Evolutionary conservation across 108 stramenopile species (phyloP).

Genomic region (Seminavis robusta): DNA sequence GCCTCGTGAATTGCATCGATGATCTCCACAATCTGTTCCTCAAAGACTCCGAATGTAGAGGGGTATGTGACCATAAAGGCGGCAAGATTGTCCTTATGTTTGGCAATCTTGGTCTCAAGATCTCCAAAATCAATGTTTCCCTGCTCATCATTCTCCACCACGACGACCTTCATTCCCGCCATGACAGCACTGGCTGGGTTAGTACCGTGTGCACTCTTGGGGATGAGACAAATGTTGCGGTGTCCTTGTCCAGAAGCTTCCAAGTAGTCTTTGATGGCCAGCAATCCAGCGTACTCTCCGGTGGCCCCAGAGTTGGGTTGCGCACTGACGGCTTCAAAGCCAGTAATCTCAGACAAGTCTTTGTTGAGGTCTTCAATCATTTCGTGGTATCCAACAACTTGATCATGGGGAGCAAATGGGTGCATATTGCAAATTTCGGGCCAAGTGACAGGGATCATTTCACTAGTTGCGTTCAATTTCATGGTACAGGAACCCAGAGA

Average conservation of each 20-base stretch:
- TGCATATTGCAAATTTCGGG: conserved; percentile 94
- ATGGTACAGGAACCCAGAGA: conserved; percentile 99
- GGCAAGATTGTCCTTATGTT: conserved; percentile 90
- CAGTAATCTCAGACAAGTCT: conserved; percentile 96
- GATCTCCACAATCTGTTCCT: conserved; percentile 93
- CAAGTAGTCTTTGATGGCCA: conserved; percentile 92
- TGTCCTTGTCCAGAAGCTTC: conserved; percentile 80
- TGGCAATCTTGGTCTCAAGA: conserved; percentile 85
- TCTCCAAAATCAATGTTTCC: conserved; percentile 96
- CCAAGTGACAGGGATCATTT: conserved; percentile 99
- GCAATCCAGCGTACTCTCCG: conserved; percentile 97
- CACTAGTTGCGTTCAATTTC: conserved; percentile 98
- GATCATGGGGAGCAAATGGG: conserved; percentile 96
- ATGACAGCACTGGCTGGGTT: conserved; percentile 97
- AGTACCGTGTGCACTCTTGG: conserved; percentile 98
- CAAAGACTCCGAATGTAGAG: conserved; percentile 98
- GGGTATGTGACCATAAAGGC: conserved; percentile 99
- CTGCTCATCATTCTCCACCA: conserved; percentile 90
- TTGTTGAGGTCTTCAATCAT: conserved; percentile 91
- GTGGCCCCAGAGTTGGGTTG: conserved; percentile 98
- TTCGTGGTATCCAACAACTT: conserved; percentile 92
- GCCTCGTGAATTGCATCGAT: conserved; percentile 85
- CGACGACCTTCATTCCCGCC: conserved; percentile 97
- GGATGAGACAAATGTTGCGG: conserved; percentile 97
- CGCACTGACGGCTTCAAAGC: conserved; percentile 97